phyloP scores from a whole-genome alignment of 2,329 filamentous ascomycete species.

The Clonostachys sp. region DNA sequence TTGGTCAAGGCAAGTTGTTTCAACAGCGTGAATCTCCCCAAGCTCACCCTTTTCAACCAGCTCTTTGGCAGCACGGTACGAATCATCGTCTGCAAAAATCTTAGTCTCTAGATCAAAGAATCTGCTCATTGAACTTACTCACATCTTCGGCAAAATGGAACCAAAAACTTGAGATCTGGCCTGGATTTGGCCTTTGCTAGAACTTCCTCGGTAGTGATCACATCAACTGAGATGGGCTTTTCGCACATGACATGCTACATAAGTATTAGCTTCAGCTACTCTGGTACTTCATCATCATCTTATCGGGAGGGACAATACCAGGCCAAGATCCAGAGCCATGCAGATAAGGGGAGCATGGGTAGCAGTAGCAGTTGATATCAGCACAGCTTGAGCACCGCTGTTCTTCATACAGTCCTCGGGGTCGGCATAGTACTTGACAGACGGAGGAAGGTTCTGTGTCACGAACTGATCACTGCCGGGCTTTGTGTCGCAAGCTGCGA shows the following conservation, averaged over 20 bases:
- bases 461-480: constrained; percentile 21
- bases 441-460: constrained; percentile 16
- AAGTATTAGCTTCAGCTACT: not conserved
- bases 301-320: constrained; percentile 1
- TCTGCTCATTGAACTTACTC: not conserved
- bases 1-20: constrained; percentile 11
- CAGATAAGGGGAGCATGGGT: constrained; percentile 17
- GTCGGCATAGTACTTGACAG: constrained; percentile 13
- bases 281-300: too few species aligned
- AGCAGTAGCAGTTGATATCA: constrained; percentile 19
- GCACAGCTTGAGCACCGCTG: constrained; percentile 17
- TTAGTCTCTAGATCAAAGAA: not conserved
- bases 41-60: constrained; percentile 11
- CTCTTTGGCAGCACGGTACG: not conserved
- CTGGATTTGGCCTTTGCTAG: constrained; percentile 8
- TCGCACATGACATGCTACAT: constrained; percentile 14
- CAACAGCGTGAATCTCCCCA: constrained; percentile 12
- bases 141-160: not conserved
- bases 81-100: not conserved
- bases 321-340: constrained; percentile 10
- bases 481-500: constrained; percentile 24
- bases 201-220: constrained; percentile 10
- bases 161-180: constrained; percentile 8
- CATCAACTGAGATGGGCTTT: constrained; percentile 12
- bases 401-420: constrained; percentile 17